Base-by-base conservation (phyloP, 1,284 basidiomycete genomes). In the Cutaneotrichosporon cutaneum region DNA sequence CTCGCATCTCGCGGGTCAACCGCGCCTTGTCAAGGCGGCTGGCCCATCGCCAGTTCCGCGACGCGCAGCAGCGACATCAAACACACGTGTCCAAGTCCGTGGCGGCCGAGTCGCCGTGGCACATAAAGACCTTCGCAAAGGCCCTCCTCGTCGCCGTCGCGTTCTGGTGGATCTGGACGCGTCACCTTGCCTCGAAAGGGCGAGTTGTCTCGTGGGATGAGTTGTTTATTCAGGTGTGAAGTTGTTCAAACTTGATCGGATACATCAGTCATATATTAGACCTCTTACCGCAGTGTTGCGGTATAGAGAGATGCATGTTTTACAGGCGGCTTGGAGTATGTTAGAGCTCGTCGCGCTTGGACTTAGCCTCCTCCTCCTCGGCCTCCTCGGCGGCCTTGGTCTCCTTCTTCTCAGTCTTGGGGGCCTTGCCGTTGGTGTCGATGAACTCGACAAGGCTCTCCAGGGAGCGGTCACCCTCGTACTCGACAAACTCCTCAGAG, bases 401-500 rank as follows among this genome's bases (percentile, higher is more conserved):
- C 32, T 70, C 68, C 33, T 61, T 65, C 48, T 59, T 54, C 56
- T 74, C 73, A 42, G 64, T 61, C 50, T 61, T 60, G 47, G 26
- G 55, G n/a, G 58, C 62, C 81, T 91, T 91, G 82, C 87, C 88
- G 73, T 91, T 83, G 73, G 87, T 84, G 81, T 94, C 88, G 54
- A 94, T 81, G 78, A 93, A 96, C 63, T 90, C 86, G 68, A 92
- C 83, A 63, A 97, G 81, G 72, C 85, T 88, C 81, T 96, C 93
- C 65, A 93, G 81, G 8, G 89, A 88, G 67, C 94, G 88, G 77
- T 96, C 94, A 65, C 94, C 94, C 68, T 90, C 88, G 77, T 94
- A 97, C 78, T 97, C 92, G 65, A 97, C 82, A 82, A 94, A 98
- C 61, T 90, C 88, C 62, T 83, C 83, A 50, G 85, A 82, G 58